Conservation (phyloP, 1,284 basidiomycete species). For the Grifola frondosa region DNA sequence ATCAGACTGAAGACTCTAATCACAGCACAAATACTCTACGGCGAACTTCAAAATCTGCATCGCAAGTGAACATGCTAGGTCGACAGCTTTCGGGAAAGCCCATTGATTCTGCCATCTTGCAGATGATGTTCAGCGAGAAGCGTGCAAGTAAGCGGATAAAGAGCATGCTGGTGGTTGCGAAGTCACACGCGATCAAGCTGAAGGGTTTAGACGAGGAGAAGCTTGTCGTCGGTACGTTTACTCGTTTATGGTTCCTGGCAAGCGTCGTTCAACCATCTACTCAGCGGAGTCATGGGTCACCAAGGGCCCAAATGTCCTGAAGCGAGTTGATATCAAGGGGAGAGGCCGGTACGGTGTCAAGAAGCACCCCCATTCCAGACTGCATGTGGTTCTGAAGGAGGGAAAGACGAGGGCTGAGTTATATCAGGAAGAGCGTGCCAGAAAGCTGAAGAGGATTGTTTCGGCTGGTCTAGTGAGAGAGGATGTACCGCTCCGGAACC, state of each 20-base stretch:
- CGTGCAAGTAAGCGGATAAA: conserved; percentile 83
- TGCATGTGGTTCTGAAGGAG: conserved; percentile 81
- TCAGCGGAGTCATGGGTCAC: conserved; percentile 91
- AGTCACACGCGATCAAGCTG: conserved; percentile 79
- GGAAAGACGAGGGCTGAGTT: conserved; percentile 80
- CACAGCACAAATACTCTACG: conserved; percentile 87
- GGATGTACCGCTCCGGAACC: conserved; percentile 76
- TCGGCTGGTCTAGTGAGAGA: conserved; percentile 79
- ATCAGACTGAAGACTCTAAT: background rate
- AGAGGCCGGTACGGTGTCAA: conserved; percentile 82
- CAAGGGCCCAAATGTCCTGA: conserved; percentile 72
- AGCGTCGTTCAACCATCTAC: conserved; percentile 4
- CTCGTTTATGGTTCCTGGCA: background rate
- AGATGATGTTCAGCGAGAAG: conserved; percentile 96
- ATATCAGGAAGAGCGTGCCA: conserved; percentile 59
- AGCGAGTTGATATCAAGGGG: conserved; percentile 83
- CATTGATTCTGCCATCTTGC: conserved; percentile 91
- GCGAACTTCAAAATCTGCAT: conserved; percentile 92
- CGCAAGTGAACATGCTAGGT: conserved; percentile 89
- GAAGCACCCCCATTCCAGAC: conserved; percentile 73
- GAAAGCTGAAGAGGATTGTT: conserved; percentile 74
- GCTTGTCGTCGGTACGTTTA: conserved; percentile 80
- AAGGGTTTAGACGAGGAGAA: conserved; percentile 77
- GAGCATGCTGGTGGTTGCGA: conserved; percentile 85
- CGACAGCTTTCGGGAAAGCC: conserved; percentile 87